Conservation (phyloP, 805 yeast genomes). For the Kuraishia cidri region DNA sequence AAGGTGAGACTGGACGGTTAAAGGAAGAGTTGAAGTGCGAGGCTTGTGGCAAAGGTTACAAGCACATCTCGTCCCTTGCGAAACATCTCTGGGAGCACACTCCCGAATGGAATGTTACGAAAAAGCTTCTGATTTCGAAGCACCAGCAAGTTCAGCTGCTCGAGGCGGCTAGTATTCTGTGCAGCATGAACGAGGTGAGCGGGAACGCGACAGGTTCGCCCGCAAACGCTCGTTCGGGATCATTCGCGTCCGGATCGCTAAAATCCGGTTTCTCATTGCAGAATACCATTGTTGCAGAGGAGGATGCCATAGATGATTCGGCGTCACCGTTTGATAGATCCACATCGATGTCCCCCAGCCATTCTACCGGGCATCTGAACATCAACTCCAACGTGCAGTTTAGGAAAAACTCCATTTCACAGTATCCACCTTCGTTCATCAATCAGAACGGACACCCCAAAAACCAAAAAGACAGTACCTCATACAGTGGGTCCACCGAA, state of each 20-base stretch:
- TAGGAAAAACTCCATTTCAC: constrained; percentile 33
- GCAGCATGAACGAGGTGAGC: constrained; percentile 52
- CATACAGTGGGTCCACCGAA: too few species aligned
- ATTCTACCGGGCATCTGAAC: too few species aligned
- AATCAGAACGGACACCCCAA: too few species aligned
- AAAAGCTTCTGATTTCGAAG: constrained; percentile 71
- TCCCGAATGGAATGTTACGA: constrained; percentile 88
- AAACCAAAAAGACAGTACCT: too few species aligned
- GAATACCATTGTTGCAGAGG: constrained; percentile 8
- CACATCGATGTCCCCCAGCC: background rate
- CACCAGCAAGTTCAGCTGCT: constrained; percentile 82
- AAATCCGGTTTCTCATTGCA: constrained; percentile 4
- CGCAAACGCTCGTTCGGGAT: background rate
- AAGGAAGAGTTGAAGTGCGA: constrained; percentile 84
- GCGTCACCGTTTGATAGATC: constrained; percentile 8
- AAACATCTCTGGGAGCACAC: constrained; percentile 93
- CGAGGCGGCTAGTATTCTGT: constrained; percentile 71
- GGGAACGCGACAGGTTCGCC: background rate
- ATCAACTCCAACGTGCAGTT: constrained; percentile 7
- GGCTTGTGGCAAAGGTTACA: constrained; percentile 87
- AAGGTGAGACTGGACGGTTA: constrained; percentile 78
- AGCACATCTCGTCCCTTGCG: constrained; percentile 80
- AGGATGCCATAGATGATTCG: constrained; percentile 9
- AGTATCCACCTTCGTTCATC: constrained; percentile 29
- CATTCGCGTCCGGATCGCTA: background rate